A percentile compares a stretch with the other conserved stretches of the same genome.
Conservation (phyloP, 345 rosid genomes). For the Durio zibethinus region DNA sequence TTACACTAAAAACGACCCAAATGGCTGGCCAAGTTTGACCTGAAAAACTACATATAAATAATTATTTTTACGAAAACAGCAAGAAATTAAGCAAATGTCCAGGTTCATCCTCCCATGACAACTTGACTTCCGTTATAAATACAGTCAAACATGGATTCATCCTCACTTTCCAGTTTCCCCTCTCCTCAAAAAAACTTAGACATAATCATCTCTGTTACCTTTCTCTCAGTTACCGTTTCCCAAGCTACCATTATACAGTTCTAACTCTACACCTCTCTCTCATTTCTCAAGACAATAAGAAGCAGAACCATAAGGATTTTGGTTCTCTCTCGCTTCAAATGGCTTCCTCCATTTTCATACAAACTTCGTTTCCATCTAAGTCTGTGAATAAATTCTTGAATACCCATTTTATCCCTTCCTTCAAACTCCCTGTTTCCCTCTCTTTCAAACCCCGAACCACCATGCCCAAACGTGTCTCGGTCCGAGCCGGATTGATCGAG, state of each 20-base stretch:
- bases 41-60: neutral
- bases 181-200: neutral
- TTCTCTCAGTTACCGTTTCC: neutral
- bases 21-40: conserved; percentile 1
- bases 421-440: conserved; percentile 31
- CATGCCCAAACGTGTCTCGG: conserved; percentile 13
- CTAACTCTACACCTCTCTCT: neutral
- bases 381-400: conserved; percentile 38
- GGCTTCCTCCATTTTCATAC: conserved; percentile 52
- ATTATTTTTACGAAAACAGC: neutral
- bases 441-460: conserved; percentile 10
- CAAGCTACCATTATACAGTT: conserved; percentile 8
- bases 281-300: neutral
- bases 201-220: neutral
- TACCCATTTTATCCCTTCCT: conserved; percentile 36
- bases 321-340: conserved; percentile 26
- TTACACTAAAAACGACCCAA: neutral
- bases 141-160: neutral
- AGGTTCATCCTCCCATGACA: conserved; percentile 44
- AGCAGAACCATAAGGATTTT: neutral
- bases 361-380: conserved; percentile 35
- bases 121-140: neutral
- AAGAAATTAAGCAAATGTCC: conserved; percentile 25
- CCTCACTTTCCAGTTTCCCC: neutral
- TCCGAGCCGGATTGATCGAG: conserved; percentile 58